These are phyloP conservation scores for Chytridiales sp. DNA, from an alignment of 371 early-diverging fungal species.

Conservation along the genomic window DNA sequence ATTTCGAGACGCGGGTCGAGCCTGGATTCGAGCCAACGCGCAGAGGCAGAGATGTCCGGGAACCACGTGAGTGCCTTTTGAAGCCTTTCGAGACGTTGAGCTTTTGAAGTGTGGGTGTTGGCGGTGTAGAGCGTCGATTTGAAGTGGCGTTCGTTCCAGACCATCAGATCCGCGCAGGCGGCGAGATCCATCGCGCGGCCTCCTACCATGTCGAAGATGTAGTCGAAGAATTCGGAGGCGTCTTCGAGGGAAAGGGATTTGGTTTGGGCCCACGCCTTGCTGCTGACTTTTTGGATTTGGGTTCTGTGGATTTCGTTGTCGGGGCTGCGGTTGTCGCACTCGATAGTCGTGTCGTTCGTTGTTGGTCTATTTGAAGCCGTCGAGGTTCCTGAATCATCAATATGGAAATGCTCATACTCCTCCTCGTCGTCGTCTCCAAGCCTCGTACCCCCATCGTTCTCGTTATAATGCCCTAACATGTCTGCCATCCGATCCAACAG, in stretches of 20 bases:
- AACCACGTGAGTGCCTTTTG: neutral
- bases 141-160: neutral
- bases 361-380: no score
- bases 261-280: constrained; percentile 7
- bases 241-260: neutral
- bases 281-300: neutral
- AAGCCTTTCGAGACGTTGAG: neutral
- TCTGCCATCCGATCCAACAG: constrained; percentile 13
- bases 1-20: neutral
- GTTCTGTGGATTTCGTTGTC: neutral
- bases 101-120: neutral
- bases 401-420: no score
- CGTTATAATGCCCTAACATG: constrained; percentile 8
- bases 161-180: constrained; percentile 6
- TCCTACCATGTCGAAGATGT: constrained; percentile 6
- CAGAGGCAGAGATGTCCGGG: constrained; percentile 10
- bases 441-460: neutral
- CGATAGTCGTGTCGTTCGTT: neutral
- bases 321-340: neutral
- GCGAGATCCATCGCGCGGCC: constrained; percentile 17
- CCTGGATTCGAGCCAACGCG: constrained; percentile 18
- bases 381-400: no score
- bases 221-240: constrained; percentile 6
- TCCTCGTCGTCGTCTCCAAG: no score
- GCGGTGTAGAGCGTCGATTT: neutral